Evolutionary conservation across 108 stramenopile species (phyloP).

Genomic region (Skeletonema grethae): DNA sequence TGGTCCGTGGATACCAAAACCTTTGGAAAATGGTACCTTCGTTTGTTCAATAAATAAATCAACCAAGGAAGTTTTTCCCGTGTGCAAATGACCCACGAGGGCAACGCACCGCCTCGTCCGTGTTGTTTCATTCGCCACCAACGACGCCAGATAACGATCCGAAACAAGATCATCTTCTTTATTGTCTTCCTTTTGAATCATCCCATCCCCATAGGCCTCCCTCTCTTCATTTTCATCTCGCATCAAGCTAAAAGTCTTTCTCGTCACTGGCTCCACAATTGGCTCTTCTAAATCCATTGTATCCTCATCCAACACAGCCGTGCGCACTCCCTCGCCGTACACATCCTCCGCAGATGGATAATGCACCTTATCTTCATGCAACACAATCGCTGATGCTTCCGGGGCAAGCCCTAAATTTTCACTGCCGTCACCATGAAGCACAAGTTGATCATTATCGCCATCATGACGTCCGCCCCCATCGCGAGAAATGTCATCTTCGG

Average conservation of each 20-base stretch:
- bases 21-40: constrained; percentile 35
- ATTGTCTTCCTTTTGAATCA: constrained; percentile 20
- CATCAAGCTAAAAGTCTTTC: constrained; percentile 71
- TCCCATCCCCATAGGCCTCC: constrained; percentile 38
- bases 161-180: constrained; percentile 46
- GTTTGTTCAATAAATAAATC: constrained; percentile 85
- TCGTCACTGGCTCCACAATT: constrained; percentile 89
- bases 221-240: constrained; percentile 41
- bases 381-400: constrained; percentile 84
- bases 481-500: constrained; percentile 49
- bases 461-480: constrained; percentile 39
- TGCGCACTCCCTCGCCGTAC: constrained; percentile 91
- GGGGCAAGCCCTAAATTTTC: constrained; percentile 39
- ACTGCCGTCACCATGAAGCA: constrained; percentile 29
- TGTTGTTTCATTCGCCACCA: constrained; percentile 77
- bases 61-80: constrained; percentile 92
- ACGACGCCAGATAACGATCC: constrained; percentile 61
- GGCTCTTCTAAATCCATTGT: constrained; percentile 97
- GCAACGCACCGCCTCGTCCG: constrained; percentile 82
- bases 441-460: constrained; percentile 29
- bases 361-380: constrained; percentile 99
- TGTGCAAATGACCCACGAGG: constrained; percentile 94
- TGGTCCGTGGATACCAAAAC: constrained; percentile 45
- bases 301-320: constrained; percentile 98
- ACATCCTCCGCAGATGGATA: constrained; percentile 97